Base-by-base conservation (phyloP, 768 basidiomycete genomes). In the Termitomyces heimii region DNA sequence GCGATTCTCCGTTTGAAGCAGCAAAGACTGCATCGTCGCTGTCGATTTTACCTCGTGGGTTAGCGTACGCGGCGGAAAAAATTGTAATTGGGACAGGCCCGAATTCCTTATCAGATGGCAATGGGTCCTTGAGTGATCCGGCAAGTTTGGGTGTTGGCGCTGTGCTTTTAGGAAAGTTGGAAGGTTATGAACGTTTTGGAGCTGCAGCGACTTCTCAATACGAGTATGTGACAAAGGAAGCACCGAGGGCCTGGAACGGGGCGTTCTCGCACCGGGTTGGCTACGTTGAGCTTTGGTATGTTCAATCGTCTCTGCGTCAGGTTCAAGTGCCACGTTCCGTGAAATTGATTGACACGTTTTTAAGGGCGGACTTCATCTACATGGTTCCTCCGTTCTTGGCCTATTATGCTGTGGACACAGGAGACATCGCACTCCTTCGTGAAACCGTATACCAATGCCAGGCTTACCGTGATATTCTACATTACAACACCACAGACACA, bases 361-460 rank as follows among this genome's bases (percentile, higher is more conserved):
- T 6, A 54, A 80, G 80, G 81, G 73, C 79, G n/a, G 81, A 82
- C 63, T 83, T 79, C 51, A 65, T 80, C 3, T 82, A 78, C 65
- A 82, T 82, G 82, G 79, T 69, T 0, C 81, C 81, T 2, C 78
- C 81, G 4, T 84, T 82, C 64, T 68, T 84, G 31, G 82, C 84
- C 2, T 83, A 82, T 65, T 81, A 74, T 56, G 83, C 78, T 13
- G 78, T 70, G 58, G 68, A 64, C 35, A 70, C 60, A 26, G 34
- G 42, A 57, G 73, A 73, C 59, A 52, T 53, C 54, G 62, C 68
- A 0, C 61, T 82, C 1, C 60, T 85, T 37, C 66, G 70, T 20
- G 66, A 70, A 16, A 74, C 81, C 0, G 81, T 81, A 60, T 65
- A 70, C 29, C 84, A 85, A 60, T 75, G 75, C 61, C 64, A 67